phyloP scores from a whole-genome alignment of 1,139 yeast genomes.

The Maudiozyma humilis region DNA sequence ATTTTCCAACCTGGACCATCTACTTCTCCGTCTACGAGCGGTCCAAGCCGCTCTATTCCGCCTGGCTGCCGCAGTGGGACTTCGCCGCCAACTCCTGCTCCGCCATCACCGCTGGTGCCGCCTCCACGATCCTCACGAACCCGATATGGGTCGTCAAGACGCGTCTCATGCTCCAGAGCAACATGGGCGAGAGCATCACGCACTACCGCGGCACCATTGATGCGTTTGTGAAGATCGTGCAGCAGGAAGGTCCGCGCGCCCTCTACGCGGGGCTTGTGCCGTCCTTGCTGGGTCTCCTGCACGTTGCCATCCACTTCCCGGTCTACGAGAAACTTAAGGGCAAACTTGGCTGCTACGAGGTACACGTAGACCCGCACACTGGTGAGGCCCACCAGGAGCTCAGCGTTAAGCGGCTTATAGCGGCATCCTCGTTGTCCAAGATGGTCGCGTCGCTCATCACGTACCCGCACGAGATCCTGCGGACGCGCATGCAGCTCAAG shows the following conservation, averaged over 20 bases:
- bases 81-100: conserved; percentile 60
- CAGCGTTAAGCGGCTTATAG: conserved; percentile 41
- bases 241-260: conserved; percentile 70
- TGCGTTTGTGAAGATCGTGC: conserved; percentile 73
- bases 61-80: conserved; percentile 36
- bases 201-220: conserved; percentile 73
- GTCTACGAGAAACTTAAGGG: conserved; percentile 77
- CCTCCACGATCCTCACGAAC: conserved; percentile 79
- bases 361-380: conserved; percentile 13
- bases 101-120: conserved; percentile 85
- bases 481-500: conserved; percentile 76
- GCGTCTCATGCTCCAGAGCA: conserved; percentile 78
- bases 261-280: conserved; percentile 89
- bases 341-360: conserved; percentile 33
- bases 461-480: conserved; percentile 90
- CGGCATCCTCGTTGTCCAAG: conserved; percentile 76
- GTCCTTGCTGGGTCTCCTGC: conserved; percentile 79
- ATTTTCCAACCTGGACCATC: conserved; percentile 95
- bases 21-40: conserved; percentile 85
- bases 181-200: conserved; percentile 23
- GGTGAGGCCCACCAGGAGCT: conserved; percentile 22
- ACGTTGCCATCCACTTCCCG: conserved; percentile 96
- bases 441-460: conserved; percentile 85
- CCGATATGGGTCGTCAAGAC: conserved; percentile 74
- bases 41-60: conserved; percentile 49